Conservation (phyloP, 2,329 filamentous ascomycete species). For the Colletotrichum sp. region DNA sequence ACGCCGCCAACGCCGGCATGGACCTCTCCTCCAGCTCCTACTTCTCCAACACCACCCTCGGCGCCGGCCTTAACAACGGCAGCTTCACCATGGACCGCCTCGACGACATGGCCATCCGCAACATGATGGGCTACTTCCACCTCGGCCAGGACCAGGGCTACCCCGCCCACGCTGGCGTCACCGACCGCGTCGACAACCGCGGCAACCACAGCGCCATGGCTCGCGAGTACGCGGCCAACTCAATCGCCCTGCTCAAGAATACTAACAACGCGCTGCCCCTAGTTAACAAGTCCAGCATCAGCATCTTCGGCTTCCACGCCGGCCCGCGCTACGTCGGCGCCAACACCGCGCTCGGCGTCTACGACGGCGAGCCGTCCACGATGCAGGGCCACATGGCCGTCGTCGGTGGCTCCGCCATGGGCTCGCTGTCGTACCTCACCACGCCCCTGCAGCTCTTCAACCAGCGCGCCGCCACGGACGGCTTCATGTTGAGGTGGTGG, state of each 20-base stretch:
- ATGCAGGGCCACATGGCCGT: slow-evolving; percentile 48
- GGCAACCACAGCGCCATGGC: slow-evolving; percentile 54
- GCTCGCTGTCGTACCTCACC: slow-evolving; percentile 50
- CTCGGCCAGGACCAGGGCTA: slow-evolving; percentile 59
- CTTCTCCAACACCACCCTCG: slow-evolving; percentile 60
- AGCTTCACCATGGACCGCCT: slow-evolving; percentile 59
- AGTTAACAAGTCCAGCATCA: slow-evolving; percentile 39
- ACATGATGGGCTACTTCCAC: slow-evolving; percentile 60
- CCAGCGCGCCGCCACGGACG: slow-evolving; percentile 71
- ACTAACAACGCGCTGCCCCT: slow-evolving; percentile 67
- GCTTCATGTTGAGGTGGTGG: slow-evolving; percentile 70
- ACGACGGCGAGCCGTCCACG: slow-evolving; percentile 49
- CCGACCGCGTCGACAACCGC: slow-evolving; percentile 67
- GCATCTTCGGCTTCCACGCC: slow-evolving; percentile 39
- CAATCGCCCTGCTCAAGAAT: slow-evolving; percentile 78
- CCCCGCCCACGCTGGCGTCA: slow-evolving; percentile 52
- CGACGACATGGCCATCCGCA: slow-evolving; percentile 66
- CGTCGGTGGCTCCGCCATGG: slow-evolving; percentile 30
- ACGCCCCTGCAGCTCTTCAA: slow-evolving; percentile 62
- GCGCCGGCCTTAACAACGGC: slow-evolving; percentile 65
- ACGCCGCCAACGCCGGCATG: slow-evolving; percentile 31
- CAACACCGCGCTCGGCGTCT: slow-evolving; percentile 65
- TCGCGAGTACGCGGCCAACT: slow-evolving; percentile 52
- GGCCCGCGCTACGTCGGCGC: slow-evolving; percentile 48
- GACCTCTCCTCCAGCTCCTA: slow-evolving; percentile 46